phyloP scores from a whole-genome alignment of 257 asterid species.

The Solanum rostratum region DNA sequence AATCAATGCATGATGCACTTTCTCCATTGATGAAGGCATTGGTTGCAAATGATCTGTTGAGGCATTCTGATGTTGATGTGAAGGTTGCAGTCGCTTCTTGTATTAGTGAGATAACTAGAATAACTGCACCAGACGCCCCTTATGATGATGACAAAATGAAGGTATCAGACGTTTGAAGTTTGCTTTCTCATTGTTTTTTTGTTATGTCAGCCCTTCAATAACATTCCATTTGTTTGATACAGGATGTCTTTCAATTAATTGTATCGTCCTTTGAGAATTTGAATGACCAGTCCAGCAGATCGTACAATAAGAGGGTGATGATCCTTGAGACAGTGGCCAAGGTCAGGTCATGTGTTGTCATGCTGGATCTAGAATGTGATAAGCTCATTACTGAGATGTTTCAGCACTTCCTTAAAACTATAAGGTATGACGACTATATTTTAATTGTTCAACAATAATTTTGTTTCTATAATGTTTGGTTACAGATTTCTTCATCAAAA shows the following conservation, averaged over 20 bases:
- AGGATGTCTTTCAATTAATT: constrained; percentile 83
- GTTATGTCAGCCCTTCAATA: background rate
- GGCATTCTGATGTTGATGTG: constrained; percentile 71
- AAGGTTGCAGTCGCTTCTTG: constrained; percentile 92
- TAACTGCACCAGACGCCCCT: constrained; percentile 98
- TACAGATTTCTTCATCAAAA: background rate
- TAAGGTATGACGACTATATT: constrained; percentile 39
- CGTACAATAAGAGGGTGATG: constrained; percentile 54
- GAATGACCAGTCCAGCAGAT: constrained; percentile 63
- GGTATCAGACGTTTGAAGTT: constrained; percentile 22
- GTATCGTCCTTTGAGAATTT: constrained; percentile 79
- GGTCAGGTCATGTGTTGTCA: constrained; percentile 90
- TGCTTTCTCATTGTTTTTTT: background rate
- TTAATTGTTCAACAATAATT: background rate
- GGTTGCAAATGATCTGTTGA: constrained; percentile 47
- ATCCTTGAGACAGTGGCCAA: constrained; percentile 94
- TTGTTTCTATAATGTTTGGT: background rate
- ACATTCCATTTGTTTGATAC: constrained; percentile 19
- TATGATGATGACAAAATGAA: constrained; percentile 92
- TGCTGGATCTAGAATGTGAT: constrained; percentile 98
- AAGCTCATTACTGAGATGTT: constrained; percentile 80
- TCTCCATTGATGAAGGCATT: constrained; percentile 55
- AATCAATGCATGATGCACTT: constrained; percentile 63
- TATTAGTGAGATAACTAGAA: constrained; percentile 92
- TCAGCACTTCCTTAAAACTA: constrained; percentile 59